Conservation (phyloP, 768 basidiomycete species). For the Boletus bicolor region DNA sequence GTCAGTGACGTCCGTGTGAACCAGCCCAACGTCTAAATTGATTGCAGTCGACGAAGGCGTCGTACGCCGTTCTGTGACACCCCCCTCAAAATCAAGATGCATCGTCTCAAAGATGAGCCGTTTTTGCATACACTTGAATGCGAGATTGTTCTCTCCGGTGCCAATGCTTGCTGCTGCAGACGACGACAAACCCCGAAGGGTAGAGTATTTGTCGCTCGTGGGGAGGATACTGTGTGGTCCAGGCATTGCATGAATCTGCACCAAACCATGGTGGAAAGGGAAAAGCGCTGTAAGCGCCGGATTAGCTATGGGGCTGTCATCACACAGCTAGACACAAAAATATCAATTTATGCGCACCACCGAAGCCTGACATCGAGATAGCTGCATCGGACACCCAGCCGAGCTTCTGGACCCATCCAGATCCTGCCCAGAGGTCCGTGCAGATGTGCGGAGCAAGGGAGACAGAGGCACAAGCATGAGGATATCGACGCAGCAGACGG, state of each 20-base stretch:
- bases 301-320: conserved; percentile 49
- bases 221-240: conserved; percentile 69
- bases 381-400: conserved; percentile 78
- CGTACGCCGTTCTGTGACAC: conserved; percentile 73
- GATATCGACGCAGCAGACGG: conserved; percentile 51
- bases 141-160: conserved; percentile 94
- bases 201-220: conserved; percentile 79
- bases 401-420: conserved; percentile 73
- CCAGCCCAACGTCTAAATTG: conserved; percentile 14
- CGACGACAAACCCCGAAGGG: conserved; percentile 73
- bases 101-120: conserved; percentile 88
- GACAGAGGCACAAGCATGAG: conserved; percentile 63
- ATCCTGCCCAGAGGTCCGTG: conserved; percentile 53
- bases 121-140: conserved; percentile 89
- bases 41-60: conserved; percentile 39
- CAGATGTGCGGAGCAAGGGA: conserved; percentile 65
- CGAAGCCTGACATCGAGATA: conserved; percentile 73
- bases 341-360: conserved; percentile 48
- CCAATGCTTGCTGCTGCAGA: conserved; percentile 50
- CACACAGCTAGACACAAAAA: neutral
- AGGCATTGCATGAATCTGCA: conserved; percentile 76
- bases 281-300: conserved; percentile 73
- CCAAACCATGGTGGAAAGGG: conserved; percentile 82
- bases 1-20: conserved; percentile 19
- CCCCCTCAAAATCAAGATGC: conserved; percentile 85